These are phyloP conservation scores for Papiliotrema terrestris DNA, from an alignment of 1,284 basidiomycete genomes.

Conservation along the genomic window DNA sequence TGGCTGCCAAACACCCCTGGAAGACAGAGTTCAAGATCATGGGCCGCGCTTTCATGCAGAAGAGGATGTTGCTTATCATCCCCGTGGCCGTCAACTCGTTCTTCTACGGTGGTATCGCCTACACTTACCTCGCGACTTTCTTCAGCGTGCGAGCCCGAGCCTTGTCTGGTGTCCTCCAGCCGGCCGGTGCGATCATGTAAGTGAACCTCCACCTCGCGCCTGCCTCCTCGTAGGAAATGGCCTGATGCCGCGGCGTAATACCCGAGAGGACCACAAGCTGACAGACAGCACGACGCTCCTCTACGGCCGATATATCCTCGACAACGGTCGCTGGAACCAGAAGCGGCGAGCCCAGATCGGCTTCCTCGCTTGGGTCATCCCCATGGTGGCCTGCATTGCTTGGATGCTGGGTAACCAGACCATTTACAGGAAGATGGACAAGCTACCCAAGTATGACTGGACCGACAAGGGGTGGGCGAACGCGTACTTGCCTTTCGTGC, in stretches of 20 bases:
- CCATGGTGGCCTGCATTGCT: constrained; percentile 9
- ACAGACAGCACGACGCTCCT: background rate
- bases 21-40: constrained; percentile 7
- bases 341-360: constrained; percentile 3
- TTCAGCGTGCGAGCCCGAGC: constrained; percentile 23
- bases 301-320: constrained; percentile 3
- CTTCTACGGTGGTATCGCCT: constrained; percentile 12
- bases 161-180: constrained; percentile 14
- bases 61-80: constrained; percentile 7
- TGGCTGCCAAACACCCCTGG: constrained; percentile 7
- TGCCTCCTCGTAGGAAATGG: too few species aligned
- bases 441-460: background rate
- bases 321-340: constrained; percentile 1
- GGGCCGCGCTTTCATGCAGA: background rate
- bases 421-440: too few species aligned
- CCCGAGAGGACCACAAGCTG: background rate
- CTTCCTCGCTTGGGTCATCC: constrained; percentile 8
- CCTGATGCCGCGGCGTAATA: too few species aligned
- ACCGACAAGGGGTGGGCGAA: background rate
- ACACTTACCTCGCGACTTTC: constrained; percentile 17
- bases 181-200: background rate
- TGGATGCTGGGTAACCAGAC: constrained; percentile 6
- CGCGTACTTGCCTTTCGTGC: constrained; percentile 1
- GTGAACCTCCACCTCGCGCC: background rate
- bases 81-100: constrained; percentile 10